Percentiles rank a stretch among this genome's conserved stretches.
phyloP scores from a whole-genome alignment of 495 filamentous ascomycete species.

The Niebla homalea region DNA sequence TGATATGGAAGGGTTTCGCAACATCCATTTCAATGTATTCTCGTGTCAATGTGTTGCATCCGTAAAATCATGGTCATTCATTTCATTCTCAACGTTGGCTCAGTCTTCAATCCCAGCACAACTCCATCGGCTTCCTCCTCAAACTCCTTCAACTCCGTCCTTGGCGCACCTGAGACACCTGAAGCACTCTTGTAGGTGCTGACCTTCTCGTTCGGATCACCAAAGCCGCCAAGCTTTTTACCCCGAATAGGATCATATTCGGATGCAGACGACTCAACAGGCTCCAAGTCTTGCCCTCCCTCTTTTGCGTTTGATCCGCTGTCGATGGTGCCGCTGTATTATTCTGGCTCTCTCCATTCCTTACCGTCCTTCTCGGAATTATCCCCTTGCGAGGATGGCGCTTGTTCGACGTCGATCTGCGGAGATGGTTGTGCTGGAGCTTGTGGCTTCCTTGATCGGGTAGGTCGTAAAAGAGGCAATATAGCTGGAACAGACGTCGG shows the following conservation, averaged over 20 bases:
- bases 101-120: background rate
- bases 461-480: slow-evolving; percentile 8
- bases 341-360: slow-evolving; percentile 3
- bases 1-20: too few relatives aligned
- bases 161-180: background rate
- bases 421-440: background rate
- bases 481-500: slow-evolving; percentile 12
- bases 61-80: background rate
- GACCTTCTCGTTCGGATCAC: background rate
- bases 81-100: background rate
- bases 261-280: slow-evolving; percentile 5
- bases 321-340: slow-evolving; percentile 2
- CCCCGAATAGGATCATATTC: background rate
- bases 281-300: slow-evolving; percentile 5
- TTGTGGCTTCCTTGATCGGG: background rate
- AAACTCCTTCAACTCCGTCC: slow-evolving; percentile 4
- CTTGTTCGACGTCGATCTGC: slow-evolving; percentile 1
- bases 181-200: slow-evolving; percentile 1
- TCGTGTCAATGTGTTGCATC: too few relatives aligned
- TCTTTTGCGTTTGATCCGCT: background rate
- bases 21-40: too few relatives aligned
- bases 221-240: background rate
- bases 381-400: background rate
- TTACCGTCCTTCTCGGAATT: background rate
- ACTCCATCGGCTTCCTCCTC: background rate